Conservation (phyloP, 2,329 filamentous ascomycete genomes). For the Fusarium anthophilum region DNA sequence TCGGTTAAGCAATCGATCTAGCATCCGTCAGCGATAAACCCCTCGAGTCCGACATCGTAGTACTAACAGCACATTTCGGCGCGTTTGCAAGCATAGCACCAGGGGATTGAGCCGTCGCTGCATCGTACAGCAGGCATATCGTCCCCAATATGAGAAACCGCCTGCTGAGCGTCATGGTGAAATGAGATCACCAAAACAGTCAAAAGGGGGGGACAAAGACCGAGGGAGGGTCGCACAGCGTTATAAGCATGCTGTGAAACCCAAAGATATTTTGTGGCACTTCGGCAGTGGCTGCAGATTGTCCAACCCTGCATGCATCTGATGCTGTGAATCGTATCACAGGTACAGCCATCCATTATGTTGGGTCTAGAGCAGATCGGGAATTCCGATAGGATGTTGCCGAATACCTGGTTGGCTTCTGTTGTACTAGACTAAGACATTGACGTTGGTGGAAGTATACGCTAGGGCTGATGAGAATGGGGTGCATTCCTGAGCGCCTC, state of each 20-base stretch:
- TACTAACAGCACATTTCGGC: not conserved
- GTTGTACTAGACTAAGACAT: not conserved
- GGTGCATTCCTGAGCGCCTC: not conserved
- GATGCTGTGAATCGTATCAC: not conserved
- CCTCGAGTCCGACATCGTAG: accelerated
- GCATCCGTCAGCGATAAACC: not conserved
- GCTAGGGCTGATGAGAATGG: not conserved
- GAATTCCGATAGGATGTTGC: too few species aligned
- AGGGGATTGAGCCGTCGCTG: not conserved
- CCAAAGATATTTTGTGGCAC: not conserved
- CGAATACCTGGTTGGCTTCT: not conserved
- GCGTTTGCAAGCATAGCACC: not conserved
- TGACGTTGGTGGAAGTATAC: not conserved
- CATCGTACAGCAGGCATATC: not conserved
- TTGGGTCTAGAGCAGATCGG: not conserved
- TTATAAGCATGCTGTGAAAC: not conserved
- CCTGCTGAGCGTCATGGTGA: not conserved
- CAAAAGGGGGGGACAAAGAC: not conserved
- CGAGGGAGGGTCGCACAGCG: not conserved
- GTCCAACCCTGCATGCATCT: not conserved
- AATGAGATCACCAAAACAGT: not conserved
- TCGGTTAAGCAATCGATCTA: not conserved
- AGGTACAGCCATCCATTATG: not conserved
- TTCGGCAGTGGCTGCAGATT: not conserved
- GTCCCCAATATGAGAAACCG: not conserved